A percentile compares a stretch with the other conserved stretches of the same genome.
Evolutionary conservation across 371 early-diverging fungal genomes (phyloP).

Genomic region (Smittium mucronatum): DNA sequence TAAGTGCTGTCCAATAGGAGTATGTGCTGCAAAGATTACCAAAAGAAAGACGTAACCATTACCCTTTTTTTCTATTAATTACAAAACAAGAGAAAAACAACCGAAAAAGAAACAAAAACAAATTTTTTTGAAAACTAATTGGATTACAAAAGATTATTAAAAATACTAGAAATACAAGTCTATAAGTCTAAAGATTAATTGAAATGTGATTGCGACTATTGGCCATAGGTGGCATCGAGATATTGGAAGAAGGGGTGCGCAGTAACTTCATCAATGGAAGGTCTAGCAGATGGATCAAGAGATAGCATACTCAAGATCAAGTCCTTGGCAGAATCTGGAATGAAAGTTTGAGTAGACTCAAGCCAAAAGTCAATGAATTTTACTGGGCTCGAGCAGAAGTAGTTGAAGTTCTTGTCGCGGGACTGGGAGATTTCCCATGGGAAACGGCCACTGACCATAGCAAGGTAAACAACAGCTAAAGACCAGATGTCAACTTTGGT

Average conservation of each 20-base stretch:
- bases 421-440: conserved; percentile 66
- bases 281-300: conserved; percentile 49
- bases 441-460: conserved; percentile 60
- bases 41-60: no score
- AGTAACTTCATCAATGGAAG: conserved; percentile 43
- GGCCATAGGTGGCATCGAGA: no score
- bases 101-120: no score
- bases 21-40: no score
- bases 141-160: no score
- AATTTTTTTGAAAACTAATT: no score
- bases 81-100: no score
- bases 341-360: conserved; percentile 14
- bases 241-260: not conserved
- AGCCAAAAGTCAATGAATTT: conserved; percentile 46
- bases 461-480: conserved; percentile 63
- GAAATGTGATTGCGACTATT: no score
- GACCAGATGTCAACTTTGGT: conserved; percentile 78
- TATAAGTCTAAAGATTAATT: no score
- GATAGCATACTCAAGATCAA: conserved; percentile 51
- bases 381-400: conserved; percentile 40
- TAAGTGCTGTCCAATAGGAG: no score
- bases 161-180: no score
- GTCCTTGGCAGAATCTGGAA: conserved; percentile 30
- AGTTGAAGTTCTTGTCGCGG: conserved; percentile 43
- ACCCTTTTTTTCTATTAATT: no score